Base-by-base conservation (phyloP, 768 basidiomycete genomes). In the Termitomyces sp. region DNA sequence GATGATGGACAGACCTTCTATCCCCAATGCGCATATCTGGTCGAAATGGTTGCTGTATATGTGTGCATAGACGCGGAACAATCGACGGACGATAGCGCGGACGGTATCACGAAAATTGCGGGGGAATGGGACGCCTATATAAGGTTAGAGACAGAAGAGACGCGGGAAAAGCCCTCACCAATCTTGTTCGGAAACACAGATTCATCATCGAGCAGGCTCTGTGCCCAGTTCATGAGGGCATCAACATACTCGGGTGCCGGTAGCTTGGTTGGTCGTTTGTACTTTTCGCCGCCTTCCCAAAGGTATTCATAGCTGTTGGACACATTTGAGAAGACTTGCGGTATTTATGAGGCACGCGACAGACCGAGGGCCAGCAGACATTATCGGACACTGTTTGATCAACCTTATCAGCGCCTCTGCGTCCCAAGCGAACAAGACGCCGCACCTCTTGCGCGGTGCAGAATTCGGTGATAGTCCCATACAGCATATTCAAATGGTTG, bases 21-120 rank as follows among this genome's bases (percentile, higher is more conserved):
- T 98, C 5, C 95, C 95, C 47, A 99, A 75, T 15, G 97, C 97
- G 70, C 96, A 98, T 58, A 98, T 92, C 66, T 98, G 96, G 66
- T 98, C 97, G 71, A 99, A 98, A 73, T 99, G 97, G 64, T 94
- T 96, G 78, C 94, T 96, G 77, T 99, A 99, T 68, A 98, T 87
- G 70, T 99, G 97, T 20, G 94, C 97, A 70, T 99, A 99, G 42
- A 99, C 91, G 18, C 97, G 84, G 81, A 99, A 99, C 55, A 99
- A 72, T 28, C 97, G 84, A 46, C 97, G 83, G 57, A 93, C 83
- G 58, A 99, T 94, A 10, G 92, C 93, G 68, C 93, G 88, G 60
- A 97, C 89, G 0, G 92, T 95, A 18, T 92, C 88, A 29, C 87
- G 84, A 74, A 97, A 98, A 68, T 85, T 92, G 68, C 82, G 84